Base-by-base conservation (phyloP, 768 basidiomycete species). In the Amanita pallidorosea region DNA sequence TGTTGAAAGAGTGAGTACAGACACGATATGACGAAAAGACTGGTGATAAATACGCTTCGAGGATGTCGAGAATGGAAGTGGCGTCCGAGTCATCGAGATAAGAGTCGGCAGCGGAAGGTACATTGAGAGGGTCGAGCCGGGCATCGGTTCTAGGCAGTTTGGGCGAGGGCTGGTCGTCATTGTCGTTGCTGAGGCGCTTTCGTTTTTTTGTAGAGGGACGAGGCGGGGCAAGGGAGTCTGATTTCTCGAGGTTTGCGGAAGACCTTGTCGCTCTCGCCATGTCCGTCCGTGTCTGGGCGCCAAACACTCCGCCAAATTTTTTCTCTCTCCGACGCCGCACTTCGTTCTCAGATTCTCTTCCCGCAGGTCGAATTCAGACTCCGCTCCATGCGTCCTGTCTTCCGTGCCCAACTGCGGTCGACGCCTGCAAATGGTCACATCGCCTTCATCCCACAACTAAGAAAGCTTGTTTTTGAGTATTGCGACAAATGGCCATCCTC, bases 401-500 rank as follows among this genome's bases (percentile, higher is more conserved):
- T 75, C 57, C 61, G 76, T 51, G 76, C 71, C 33, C 63, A 64
- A 45, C 66, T 77, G 27, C 70, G 75, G 55, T 80, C 88, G 0
- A 60, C 63, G 22, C 83, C 83, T 22, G 76, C 83, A 52, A 91
- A 92, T 63, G 88, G 89, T 1, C 85, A 86, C 61, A 62, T 67
- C 38, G 70, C 79, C 1, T 93, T 85, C 65, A 65, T 89, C 3
- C 87, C 90, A 2, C 81, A 81, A 54, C 72, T 87, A n/a, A 73
- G 88, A 51, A 93, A 91, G 61, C 72, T 95, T 54, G 88, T 95
- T 56, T 79, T 95, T 63, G 88, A 92, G 66, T 94, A 78, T 65
- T 91, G 90, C 67, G 82, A 93, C 60, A 78, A 77, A 49, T 87
- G 84, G 78, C 79, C 85, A 1, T 83, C 88, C 3, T 90, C 88